These are phyloP conservation scores for Flueggea neowawraea DNA, from an alignment of 441 rosid species.

Conservation along the genomic window DNA sequence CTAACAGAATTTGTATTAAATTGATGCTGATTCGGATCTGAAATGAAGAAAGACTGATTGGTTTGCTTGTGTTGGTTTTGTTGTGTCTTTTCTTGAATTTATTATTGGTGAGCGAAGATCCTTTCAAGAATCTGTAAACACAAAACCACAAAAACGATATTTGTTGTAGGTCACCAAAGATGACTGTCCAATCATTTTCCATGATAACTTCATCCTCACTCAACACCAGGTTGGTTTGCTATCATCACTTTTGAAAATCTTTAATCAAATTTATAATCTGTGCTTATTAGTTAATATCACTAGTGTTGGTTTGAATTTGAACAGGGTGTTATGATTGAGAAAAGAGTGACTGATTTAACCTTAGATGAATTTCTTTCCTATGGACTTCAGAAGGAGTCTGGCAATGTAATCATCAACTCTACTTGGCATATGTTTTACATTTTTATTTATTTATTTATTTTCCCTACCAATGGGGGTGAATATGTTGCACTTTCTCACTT, in stretches of 20 bases:
- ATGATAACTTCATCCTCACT: constrained; percentile 77
- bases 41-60: constrained; percentile 14
- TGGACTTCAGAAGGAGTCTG: constrained; percentile 62
- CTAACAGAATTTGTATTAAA: too few relatives aligned
- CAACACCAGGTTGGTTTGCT: constrained; percentile 57
- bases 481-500: neutral
- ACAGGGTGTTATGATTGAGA: constrained; percentile 69
- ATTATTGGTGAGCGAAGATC: constrained; percentile 25
- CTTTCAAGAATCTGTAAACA: constrained; percentile 19
- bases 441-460: too few relatives aligned
- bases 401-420: constrained; percentile 14
- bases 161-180: constrained; percentile 87
- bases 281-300: neutral
- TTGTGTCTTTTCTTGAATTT: constrained; percentile 11
- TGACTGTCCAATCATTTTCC: constrained; percentile 86
- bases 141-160: neutral
- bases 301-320: neutral
- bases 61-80: constrained; percentile 2
- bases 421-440: too few relatives aligned
- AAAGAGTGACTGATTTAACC: constrained; percentile 60
- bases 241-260: neutral
- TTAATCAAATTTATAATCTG: neutral
- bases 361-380: constrained; percentile 59
- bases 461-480: neutral
- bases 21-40: neutral